A percentile compares a stretch with the other conserved stretches of the same genome.
Evolutionary conservation across 371 early-diverging fungal genomes (phyloP).

Genomic region (Vairimorpha apis): DNA sequence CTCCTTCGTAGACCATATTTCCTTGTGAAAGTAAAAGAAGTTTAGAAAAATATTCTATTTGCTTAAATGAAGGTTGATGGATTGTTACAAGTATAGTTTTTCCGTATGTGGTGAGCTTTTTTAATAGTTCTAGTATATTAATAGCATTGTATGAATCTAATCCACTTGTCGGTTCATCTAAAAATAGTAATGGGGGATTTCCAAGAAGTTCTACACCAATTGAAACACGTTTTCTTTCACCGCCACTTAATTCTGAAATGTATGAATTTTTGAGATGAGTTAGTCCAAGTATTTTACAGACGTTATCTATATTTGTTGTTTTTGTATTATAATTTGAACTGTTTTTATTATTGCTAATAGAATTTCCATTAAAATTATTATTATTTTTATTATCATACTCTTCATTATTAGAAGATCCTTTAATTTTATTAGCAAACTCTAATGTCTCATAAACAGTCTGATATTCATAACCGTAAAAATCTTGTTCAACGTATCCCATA

Average conservation of each 20-base stretch:
- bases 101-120: slow-evolving; percentile 69
- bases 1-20: slow-evolving; percentile 39
- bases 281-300: slow-evolving; percentile 61
- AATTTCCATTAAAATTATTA: slow-evolving; percentile 19
- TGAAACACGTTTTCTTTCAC: slow-evolving; percentile 62
- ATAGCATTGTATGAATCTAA: slow-evolving; percentile 81
- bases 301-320: slow-evolving; percentile 14
- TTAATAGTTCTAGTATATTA: slow-evolving; percentile 75
- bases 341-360: too few species aligned
- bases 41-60: slow-evolving; percentile 76
- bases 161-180: slow-evolving; percentile 78
- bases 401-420: slow-evolving; percentile 64
- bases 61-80: slow-evolving; percentile 85
- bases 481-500: slow-evolving; percentile 66
- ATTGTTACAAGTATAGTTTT: slow-evolving; percentile 81
- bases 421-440: slow-evolving; percentile 54
- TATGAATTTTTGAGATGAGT: slow-evolving; percentile 46
- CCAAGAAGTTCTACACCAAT: slow-evolving; percentile 60
- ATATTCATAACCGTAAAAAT: slow-evolving; percentile 63
- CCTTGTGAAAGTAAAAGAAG: slow-evolving; percentile 72
- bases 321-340: slow-evolving; percentile 56
- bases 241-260: slow-evolving; percentile 61
- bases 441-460: slow-evolving; percentile 61
- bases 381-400: slow-evolving; percentile 25
- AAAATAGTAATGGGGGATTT: slow-evolving; percentile 63